phyloP scores from a whole-genome alignment of 2,329 filamentous ascomycete species.

The Botrytis hyacinthi region DNA sequence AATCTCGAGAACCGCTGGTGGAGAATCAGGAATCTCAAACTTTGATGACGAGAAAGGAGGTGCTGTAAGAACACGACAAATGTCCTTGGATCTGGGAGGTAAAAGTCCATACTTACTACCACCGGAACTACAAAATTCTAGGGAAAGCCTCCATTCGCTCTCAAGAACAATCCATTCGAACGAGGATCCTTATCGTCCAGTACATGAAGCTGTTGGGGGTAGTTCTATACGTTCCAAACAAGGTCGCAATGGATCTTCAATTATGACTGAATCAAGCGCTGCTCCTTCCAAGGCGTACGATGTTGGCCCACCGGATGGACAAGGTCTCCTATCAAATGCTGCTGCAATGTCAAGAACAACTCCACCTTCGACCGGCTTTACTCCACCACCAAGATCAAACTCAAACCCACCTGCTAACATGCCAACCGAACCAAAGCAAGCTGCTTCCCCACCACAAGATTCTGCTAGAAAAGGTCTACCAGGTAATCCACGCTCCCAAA shows the following conservation, averaged over 20 bases:
- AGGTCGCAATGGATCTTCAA: conserved; percentile 43
- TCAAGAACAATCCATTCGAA: conserved; percentile 70
- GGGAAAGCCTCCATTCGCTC: conserved; percentile 83
- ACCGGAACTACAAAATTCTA: conserved; percentile 71
- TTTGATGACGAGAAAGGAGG: conserved; percentile 40
- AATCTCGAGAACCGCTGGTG: conserved; percentile 34
- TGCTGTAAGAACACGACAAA: conserved; percentile 47
- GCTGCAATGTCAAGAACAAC: conserved; percentile 31
- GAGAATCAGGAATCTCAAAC: not conserved
- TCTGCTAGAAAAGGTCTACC: conserved; percentile 30
- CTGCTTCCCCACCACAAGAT: conserved; percentile 19
- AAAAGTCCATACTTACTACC: conserved; percentile 94
- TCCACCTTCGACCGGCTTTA: conserved; percentile 28
- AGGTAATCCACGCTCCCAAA: conserved; percentile 24
- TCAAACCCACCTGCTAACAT: conserved; percentile 36
- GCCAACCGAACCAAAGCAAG: not conserved
- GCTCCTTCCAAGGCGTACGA: conserved; percentile 33
- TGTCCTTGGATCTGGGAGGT: conserved; percentile 66
- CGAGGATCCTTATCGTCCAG: conserved; percentile 80
- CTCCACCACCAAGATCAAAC: conserved; percentile 44
- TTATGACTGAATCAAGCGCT: conserved; percentile 45
- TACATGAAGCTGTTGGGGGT: conserved; percentile 54
- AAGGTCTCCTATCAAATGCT: conserved; percentile 33
- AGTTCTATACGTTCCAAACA: conserved; percentile 50
- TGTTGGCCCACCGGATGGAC: conserved; percentile 25